These are phyloP conservation scores for Penicillium psychrosexuale DNA, from an alignment of 2,329 filamentous ascomycete species.

Conservation along the genomic window DNA sequence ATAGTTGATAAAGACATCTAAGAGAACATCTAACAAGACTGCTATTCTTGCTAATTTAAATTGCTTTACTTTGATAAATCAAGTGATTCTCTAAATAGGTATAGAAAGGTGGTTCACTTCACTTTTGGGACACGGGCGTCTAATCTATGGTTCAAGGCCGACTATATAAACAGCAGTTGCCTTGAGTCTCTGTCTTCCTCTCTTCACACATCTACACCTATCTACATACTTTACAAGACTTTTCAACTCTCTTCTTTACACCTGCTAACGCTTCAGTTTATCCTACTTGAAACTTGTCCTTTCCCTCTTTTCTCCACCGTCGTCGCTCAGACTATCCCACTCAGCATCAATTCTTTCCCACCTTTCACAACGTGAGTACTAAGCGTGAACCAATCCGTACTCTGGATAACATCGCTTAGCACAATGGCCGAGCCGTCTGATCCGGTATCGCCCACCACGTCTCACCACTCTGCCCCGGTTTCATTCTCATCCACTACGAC, in stretches of 20 bases:
- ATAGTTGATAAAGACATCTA: too few relatives aligned
- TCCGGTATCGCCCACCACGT: background rate
- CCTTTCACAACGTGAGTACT: background rate
- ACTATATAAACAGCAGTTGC: too few relatives aligned
- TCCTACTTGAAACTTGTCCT: background rate
- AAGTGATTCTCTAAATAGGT: too few relatives aligned
- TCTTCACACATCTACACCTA: too few relatives aligned
- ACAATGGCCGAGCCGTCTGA: background rate
- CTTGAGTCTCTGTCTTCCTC: too few relatives aligned
- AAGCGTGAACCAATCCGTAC: background rate
- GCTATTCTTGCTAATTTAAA: too few relatives aligned
- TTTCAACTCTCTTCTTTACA: background rate
- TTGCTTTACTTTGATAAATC: too few relatives aligned
- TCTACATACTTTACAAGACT: background rate
- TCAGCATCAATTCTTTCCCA: background rate
- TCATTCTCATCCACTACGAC: background rate
- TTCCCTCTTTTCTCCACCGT: background rate
- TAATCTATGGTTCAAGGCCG: too few relatives aligned
- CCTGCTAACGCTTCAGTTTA: too few relatives aligned
- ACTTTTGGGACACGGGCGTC: too few relatives aligned
- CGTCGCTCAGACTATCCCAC: background rate
- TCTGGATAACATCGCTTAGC: background rate
- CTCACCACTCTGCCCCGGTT: background rate
- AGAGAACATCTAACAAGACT: too few relatives aligned
- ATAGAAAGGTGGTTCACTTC: too few relatives aligned